Evolutionary conservation across 2,329 filamentous ascomycete genomes (phyloP), one percentile per base, ranked within the genome.

Genomic region (Aspergillus novofumigatus): DNA sequence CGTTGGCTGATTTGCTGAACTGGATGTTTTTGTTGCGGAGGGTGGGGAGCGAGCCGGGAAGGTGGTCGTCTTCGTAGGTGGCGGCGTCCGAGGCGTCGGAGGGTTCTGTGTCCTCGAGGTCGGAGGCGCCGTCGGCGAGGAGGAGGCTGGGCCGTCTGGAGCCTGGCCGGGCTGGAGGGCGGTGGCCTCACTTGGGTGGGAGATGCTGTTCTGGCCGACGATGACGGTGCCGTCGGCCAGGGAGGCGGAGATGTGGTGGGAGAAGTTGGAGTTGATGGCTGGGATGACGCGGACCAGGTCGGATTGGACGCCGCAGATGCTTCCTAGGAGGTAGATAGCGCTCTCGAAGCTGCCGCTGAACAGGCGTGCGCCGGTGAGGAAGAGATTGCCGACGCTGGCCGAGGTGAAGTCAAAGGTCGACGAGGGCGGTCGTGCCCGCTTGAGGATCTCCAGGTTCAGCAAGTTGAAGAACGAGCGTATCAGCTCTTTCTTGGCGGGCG

Each of bases 311-410:
- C 85, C 86, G 68, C 92, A 96, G 62, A 97, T 90, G 65, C 88
- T 89, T 52, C 89, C 89, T 4, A 97, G 82, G 2, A 97, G 83
- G 70, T 96, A 96, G 60, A 97, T 94, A 45, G 91, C 91, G 6
- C 89, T 90, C 72, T 97, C 94, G 63, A 97, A 93, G 57, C 89
- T 93, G 32, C 93, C 93, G 1, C 91, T 92, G 76, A 97, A 97
- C 10, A 97, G 82, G 1, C 93, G 85, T 0, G 91, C 92, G 0
- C 92, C 93, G 0, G 90, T 92, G 50, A 93, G 76, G 68, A 93
- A 93, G 21, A 93, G 75, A 67, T 93, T 93, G 8, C 90, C 90
- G 8, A 92, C 84, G 61, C 87, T 89, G 8, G 90, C 88, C 10
- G 85, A 84, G 5, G 87, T 86, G 67, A 91, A 93, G 72, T 92